A percentile compares a stretch with the other conserved stretches of the same genome.
Evolutionary conservation across 345 rosid species (phyloP).

Genomic region (Populus alba): DNA sequence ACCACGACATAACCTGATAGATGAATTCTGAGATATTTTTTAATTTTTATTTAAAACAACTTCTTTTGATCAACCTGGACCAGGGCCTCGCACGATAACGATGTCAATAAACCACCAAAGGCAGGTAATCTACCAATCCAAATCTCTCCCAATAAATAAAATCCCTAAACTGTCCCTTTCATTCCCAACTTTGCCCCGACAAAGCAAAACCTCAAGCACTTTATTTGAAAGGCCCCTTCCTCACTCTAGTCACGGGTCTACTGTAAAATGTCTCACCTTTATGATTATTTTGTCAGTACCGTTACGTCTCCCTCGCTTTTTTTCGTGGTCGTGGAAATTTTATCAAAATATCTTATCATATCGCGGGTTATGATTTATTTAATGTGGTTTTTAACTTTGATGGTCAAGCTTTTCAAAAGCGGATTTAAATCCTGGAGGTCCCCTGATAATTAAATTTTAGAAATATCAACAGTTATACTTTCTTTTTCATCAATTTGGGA

Average conservation of each 20-base stretch:
- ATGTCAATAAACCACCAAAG: not conserved
- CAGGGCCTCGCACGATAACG: too few relatives aligned
- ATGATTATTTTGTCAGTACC: conserved; percentile 1
- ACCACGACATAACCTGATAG: too few relatives aligned
- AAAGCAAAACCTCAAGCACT: not conserved
- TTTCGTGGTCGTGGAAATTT: not conserved
- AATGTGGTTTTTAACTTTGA: not conserved
- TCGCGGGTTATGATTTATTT: fast-evolving
- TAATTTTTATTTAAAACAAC: too few relatives aligned
- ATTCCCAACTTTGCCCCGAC: not conserved
- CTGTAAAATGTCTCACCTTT: not conserved
- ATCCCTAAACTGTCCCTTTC: not conserved
- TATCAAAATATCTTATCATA: not conserved
- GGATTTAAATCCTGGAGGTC: not conserved
- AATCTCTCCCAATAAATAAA: not conserved
- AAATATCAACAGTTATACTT: not conserved
- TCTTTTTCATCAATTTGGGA: not conserved
- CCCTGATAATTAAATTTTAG: not conserved
- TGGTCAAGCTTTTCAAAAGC: not conserved
- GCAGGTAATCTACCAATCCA: not conserved
- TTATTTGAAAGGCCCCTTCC: not conserved
- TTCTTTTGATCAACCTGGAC: too few relatives aligned
- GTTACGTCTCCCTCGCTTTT: not conserved
- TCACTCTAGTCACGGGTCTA: not conserved
- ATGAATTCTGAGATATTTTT: too few relatives aligned